Evolutionary conservation across 441 rosid species (phyloP).

Genomic region (Manihot esculenta): DNA sequence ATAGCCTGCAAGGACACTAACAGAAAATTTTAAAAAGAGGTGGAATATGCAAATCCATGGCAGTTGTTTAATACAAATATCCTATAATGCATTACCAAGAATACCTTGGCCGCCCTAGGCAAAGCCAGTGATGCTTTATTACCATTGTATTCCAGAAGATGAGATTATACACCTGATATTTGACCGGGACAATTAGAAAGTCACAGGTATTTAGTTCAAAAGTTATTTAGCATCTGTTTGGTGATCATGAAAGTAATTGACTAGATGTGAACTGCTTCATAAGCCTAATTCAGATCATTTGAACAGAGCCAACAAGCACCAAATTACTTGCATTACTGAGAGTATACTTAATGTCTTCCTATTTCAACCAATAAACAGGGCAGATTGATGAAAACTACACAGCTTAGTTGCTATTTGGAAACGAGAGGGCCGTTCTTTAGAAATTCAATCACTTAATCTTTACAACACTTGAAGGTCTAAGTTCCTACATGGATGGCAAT

Average conservation of each 20-base stretch:
- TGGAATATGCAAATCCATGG: background rate
- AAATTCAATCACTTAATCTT: background rate
- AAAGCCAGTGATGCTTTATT: slow-evolving; percentile 3
- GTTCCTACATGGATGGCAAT: background rate
- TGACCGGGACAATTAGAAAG: background rate
- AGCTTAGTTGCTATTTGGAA: background rate
- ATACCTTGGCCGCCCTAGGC: background rate
- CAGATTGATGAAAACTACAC: background rate
- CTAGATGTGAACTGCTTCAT: background rate
- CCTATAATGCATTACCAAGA: slow-evolving; percentile 8
- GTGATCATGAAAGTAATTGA: background rate
- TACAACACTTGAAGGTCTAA: background rate
- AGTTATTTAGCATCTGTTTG: background rate
- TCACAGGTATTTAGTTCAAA: slow-evolving; percentile 6
- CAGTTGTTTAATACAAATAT: slow-evolving; percentile 1
- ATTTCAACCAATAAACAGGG: background rate
- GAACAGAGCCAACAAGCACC: background rate
- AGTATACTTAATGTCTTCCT: background rate
- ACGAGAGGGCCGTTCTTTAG: background rate
- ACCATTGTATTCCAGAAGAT: slow-evolving; percentile 5
- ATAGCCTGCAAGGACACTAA: slow-evolving; percentile 44
- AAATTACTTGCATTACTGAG: background rate
- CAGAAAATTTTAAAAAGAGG: slow-evolving; percentile 1
- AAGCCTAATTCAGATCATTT: background rate
- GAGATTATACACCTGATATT: background rate